phyloP scores from a whole-genome alignment of 768 basidiomycete genomes.

The Cystobasidium tubakii region DNA sequence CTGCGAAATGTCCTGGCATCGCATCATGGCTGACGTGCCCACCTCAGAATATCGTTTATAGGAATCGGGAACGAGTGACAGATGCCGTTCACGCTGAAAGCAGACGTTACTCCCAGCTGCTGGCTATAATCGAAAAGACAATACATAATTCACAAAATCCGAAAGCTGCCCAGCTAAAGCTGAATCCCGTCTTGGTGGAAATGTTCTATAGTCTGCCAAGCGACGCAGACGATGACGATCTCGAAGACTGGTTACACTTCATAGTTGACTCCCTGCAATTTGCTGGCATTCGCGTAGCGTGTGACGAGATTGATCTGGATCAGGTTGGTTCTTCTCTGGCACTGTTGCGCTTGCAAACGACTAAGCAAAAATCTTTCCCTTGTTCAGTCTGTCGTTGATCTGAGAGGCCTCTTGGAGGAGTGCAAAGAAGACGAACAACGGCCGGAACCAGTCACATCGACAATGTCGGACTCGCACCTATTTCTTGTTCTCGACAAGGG shows the following conservation, averaged over 20 bases:
- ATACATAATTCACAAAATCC: conserved; percentile 55
- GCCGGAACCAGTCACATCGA: conserved; percentile 32
- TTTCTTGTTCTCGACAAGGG: conserved; percentile 88
- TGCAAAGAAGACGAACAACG: conserved; percentile 53
- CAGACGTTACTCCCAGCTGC: neutral
- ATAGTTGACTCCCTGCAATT: conserved; percentile 89
- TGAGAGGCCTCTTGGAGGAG: conserved; percentile 70
- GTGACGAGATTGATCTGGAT: conserved; percentile 84
- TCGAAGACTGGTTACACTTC: conserved; percentile 91
- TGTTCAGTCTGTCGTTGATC: conserved; percentile 62
- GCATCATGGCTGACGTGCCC: too few relatives aligned
- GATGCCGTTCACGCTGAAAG: too few relatives aligned
- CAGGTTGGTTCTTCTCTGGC: conserved; percentile 56
- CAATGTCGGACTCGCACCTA: conserved; percentile 60
- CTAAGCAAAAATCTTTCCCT: neutral
- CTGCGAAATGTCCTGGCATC: too few relatives aligned
- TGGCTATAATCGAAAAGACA: conserved; percentile 36
- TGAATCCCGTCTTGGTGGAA: conserved; percentile 71
- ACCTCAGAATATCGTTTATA: neutral
- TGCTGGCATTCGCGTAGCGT: conserved; percentile 78
- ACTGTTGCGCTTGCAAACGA: too few relatives aligned
- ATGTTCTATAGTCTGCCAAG: conserved; percentile 79
- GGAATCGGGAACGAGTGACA: neutral
- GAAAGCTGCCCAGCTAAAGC: conserved; percentile 66
- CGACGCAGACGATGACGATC: conserved; percentile 80